Evolutionary conservation across 2,329 filamentous ascomycete genomes (phyloP).

Genomic region (Penicillium hesseltinei): DNA sequence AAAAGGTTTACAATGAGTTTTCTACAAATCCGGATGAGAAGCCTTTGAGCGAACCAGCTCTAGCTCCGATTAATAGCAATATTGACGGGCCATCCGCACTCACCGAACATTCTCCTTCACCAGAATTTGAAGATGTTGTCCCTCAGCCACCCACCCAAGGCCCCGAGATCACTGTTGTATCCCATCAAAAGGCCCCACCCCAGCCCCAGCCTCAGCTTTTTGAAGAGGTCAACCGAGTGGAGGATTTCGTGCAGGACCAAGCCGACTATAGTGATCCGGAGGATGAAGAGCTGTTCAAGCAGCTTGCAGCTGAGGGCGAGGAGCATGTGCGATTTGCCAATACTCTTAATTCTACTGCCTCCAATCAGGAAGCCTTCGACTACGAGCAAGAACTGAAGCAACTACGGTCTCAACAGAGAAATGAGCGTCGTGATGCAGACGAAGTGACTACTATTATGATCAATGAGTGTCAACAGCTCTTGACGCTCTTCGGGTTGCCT

Average conservation of each 20-base stretch:
- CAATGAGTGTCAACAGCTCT: conserved; percentile 85
- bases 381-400: conserved; percentile 87
- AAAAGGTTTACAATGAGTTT: conserved; percentile 3
- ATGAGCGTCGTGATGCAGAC: conserved; percentile 91
- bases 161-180: conserved; percentile 21
- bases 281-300: conserved; percentile 82
- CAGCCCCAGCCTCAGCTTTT: conserved; percentile 7
- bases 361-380: conserved; percentile 67
- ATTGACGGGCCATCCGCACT: background rate
- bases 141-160: conserved; percentile 18
- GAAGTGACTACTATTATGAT: conserved; percentile 97
- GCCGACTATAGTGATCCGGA: conserved; percentile 81
- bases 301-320: conserved; percentile 85
- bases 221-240: conserved; percentile 18
- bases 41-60: background rate
- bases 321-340: conserved; percentile 93
- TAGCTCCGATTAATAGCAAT: background rate
- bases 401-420: conserved; percentile 90
- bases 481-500: conserved; percentile 86
- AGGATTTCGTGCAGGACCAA: conserved; percentile 44
- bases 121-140: conserved; percentile 53
- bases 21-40: background rate
- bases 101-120: conserved; percentile 42
- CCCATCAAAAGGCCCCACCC: conserved; percentile 19
- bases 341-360: conserved; percentile 73